Evolutionary conservation across 2,329 filamentous ascomycete species (phyloP).

Genomic region (Colletotrichum somersetense): DNA sequence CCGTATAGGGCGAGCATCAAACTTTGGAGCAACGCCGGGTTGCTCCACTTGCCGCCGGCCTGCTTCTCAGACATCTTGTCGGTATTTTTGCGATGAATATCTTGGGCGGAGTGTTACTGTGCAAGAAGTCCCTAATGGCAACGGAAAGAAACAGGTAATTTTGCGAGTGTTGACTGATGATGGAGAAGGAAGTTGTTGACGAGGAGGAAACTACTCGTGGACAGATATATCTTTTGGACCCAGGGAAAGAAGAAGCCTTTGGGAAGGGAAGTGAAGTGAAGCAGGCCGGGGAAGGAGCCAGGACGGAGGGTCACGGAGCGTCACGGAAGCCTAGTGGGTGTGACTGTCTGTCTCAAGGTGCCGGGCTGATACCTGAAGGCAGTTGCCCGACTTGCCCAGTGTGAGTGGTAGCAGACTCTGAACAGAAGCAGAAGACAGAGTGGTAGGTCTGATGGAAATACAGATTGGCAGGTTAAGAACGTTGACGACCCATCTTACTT

Average conservation of each 20-base stretch:
- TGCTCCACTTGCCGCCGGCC: slow-evolving; percentile 48
- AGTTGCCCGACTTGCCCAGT: neutral
- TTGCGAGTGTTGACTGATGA: neutral
- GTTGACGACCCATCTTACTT: neutral
- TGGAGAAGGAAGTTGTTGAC: neutral
- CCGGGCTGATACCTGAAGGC: neutral
- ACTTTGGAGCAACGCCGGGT: slow-evolving; percentile 51
- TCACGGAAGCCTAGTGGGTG: neutral
- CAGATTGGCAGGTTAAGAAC: neutral
- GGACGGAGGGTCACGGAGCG: neutral
- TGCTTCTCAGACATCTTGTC: slow-evolving; percentile 35
- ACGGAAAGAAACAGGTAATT: neutral
- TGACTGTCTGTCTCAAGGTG: neutral
- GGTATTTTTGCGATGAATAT: neutral
- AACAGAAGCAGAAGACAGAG: neutral
- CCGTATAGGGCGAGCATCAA: slow-evolving; percentile 52
- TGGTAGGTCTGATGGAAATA: neutral
- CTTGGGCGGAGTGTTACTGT: neutral
- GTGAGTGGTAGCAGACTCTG: neutral
- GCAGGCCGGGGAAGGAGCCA: neutral
- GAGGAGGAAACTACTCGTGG: neutral
- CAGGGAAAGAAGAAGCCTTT: neutral
- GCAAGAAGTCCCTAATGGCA: neutral
- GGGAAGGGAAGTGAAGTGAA: too few species aligned
- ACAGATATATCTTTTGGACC: neutral